These are phyloP conservation scores for Austroboletus festivus DNA, from an alignment of 768 basidiomycete genomes.

Conservation along the genomic window DNA sequence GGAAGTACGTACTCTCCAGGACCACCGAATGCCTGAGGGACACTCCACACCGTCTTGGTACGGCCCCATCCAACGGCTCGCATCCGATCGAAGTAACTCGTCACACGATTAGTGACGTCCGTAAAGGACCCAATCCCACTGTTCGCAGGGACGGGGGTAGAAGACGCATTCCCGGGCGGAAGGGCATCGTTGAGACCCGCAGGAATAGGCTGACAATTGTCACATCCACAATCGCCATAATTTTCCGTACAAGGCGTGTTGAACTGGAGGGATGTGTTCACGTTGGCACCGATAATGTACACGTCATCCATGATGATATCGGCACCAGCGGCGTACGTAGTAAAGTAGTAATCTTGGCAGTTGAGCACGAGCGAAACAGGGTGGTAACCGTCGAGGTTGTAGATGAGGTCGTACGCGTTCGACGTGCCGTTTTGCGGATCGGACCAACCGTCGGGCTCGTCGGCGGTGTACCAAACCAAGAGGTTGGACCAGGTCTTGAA, in stretches of 20 bases:
- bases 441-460: constrained; percentile 68
- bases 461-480: constrained; percentile 67
- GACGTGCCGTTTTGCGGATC: constrained; percentile 59
- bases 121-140: constrained; percentile 41
- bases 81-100: constrained; percentile 56
- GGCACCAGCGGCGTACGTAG: constrained; percentile 54
- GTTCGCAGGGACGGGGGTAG: constrained; percentile 15
- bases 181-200: constrained; percentile 40
- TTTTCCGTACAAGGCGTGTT: constrained; percentile 57
- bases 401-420: constrained; percentile 53
- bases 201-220: constrained; percentile 46
- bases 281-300: constrained; percentile 48
- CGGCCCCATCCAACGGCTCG: constrained; percentile 63
- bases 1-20: constrained; percentile 29
- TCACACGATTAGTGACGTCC: constrained; percentile 67
- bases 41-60: constrained; percentile 70
- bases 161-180: constrained; percentile 21
- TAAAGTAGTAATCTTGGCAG: constrained; percentile 64
- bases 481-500: constrained; percentile 68
- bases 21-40: constrained; percentile 74
- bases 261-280: constrained; percentile 59
- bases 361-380: constrained; percentile 64
- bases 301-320: constrained; percentile 71
- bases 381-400: constrained; percentile 62
- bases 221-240: constrained; percentile 74